Conservation (phyloP, 192 early-diverging fungal species). For the Podila epicladia region DNA sequence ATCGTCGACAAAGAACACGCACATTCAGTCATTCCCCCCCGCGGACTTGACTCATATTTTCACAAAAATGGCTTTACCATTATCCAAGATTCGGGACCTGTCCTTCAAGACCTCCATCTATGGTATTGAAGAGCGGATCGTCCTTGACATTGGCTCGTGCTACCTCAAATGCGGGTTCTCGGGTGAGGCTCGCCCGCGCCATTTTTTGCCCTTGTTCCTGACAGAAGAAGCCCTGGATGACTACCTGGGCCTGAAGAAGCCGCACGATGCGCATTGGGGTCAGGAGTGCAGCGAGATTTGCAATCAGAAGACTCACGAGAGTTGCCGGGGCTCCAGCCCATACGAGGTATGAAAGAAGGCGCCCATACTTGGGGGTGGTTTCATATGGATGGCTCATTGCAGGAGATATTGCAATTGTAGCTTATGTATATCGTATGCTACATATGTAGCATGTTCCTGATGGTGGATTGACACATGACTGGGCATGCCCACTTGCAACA, state of each 20-base stretch:
- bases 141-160: constrained; percentile 86
- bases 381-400: not conserved
- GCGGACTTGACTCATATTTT: not conserved
- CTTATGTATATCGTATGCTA: no score
- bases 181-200: constrained; percentile 81
- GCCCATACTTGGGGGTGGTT: not conserved
- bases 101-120: constrained; percentile 67
- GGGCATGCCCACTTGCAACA: not conserved
- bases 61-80: constrained; percentile 26
- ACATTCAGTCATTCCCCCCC: not conserved
- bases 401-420: no score
- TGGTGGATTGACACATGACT: constrained; percentile 1
- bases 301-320: constrained; percentile 30
- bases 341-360: constrained; percentile 28
- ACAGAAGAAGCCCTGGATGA: constrained; percentile 52
- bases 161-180: constrained; percentile 89
- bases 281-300: constrained; percentile 42
- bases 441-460: no score
- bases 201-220: constrained; percentile 65
- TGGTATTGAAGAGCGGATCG: constrained; percentile 84
- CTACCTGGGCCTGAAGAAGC: constrained; percentile 50
- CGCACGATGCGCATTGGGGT: constrained; percentile 52
- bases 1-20: not conserved
- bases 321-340: constrained; percentile 19
- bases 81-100: constrained; percentile 42